phyloP scores from a whole-genome alignment of 116 monocot genomes.

The Dioscorea cayenensis region DNA sequence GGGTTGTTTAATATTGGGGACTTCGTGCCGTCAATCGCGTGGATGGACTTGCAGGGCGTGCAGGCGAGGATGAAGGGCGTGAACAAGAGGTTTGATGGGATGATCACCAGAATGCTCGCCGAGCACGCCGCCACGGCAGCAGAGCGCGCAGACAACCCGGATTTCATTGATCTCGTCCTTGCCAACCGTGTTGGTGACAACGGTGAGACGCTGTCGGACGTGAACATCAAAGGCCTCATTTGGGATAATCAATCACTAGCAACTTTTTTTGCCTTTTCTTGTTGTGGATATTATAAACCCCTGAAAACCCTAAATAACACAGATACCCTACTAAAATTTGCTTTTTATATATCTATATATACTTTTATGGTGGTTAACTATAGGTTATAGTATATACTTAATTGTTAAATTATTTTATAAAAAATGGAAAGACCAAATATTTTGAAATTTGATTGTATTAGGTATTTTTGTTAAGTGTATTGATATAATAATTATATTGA shows the following conservation, averaged over 20 bases:
- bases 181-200: background rate
- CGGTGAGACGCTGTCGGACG: background rate
- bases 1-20: slow-evolving; percentile 17
- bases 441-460: too few species aligned
- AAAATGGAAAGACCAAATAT: too few species aligned
- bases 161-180: slow-evolving; percentile 4
- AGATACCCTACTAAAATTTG: too few species aligned
- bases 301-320: too few species aligned
- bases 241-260: background rate
- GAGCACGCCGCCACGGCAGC: background rate
- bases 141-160: slow-evolving; percentile 2
- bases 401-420: too few species aligned
- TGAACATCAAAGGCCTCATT: slow-evolving; percentile 14
- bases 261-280: background rate
- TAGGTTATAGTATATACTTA: too few species aligned
- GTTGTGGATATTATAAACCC: background rate
- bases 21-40: slow-evolving; percentile 12
- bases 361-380: too few species aligned
- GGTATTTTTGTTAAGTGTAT: too few species aligned
- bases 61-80: slow-evolving; percentile 10
- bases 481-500: too few species aligned
- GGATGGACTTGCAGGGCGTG: slow-evolving; percentile 10
- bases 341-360: too few species aligned
- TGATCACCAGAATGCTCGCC: slow-evolving; percentile 5
- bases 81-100: slow-evolving; percentile 2